A percentile compares a stretch with the other conserved stretches of the same genome.
phyloP scores from a whole-genome alignment of 345 rosid genomes.

The Psidium friedrichsthalianum region DNA sequence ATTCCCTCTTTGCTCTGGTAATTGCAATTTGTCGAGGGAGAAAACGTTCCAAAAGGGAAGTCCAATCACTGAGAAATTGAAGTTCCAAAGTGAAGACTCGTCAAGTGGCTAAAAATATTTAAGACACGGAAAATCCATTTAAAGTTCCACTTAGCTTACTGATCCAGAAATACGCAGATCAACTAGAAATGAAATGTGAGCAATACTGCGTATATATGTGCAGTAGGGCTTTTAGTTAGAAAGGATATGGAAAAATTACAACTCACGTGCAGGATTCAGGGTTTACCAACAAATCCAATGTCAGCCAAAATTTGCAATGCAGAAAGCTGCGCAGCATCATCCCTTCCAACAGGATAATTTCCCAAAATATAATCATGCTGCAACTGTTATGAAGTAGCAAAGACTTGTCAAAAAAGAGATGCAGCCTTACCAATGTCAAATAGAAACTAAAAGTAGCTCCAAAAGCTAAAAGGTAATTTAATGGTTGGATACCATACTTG shows the following conservation, averaged over 20 bases:
- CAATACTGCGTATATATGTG: background rate
- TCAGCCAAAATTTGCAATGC: constrained; percentile 93
- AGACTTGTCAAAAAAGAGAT: constrained; percentile 1
- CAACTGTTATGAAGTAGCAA: constrained; percentile 39
- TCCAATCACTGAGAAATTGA: constrained; percentile 63
- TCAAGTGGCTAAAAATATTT: background rate
- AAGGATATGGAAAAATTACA: background rate
- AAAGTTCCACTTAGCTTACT: background rate
- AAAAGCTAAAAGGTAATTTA: background rate
- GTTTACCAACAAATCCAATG: constrained; percentile 67
- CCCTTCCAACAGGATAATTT: constrained; percentile 98
- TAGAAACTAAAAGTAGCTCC: background rate
- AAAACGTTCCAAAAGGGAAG: constrained; percentile 77
- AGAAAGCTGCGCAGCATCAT: constrained; percentile 94
- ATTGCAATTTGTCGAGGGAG: constrained; percentile 94
- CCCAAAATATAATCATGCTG: constrained; percentile 97
- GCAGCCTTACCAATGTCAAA: background rate
- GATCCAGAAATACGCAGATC: background rate
- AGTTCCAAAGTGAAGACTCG: background rate
- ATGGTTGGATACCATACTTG: constrained; percentile 52
- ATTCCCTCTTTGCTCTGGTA: constrained; percentile 87
- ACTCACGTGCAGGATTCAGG: constrained; percentile 93
- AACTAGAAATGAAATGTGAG: background rate
- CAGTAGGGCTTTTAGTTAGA: background rate
- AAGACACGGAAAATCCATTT: background rate